Percentiles rank a stretch among this genome's conserved stretches.
These are phyloP conservation scores for Pythium sukuiense DNA, from an alignment of 352 stramenopile species.

Conservation along the genomic window DNA sequence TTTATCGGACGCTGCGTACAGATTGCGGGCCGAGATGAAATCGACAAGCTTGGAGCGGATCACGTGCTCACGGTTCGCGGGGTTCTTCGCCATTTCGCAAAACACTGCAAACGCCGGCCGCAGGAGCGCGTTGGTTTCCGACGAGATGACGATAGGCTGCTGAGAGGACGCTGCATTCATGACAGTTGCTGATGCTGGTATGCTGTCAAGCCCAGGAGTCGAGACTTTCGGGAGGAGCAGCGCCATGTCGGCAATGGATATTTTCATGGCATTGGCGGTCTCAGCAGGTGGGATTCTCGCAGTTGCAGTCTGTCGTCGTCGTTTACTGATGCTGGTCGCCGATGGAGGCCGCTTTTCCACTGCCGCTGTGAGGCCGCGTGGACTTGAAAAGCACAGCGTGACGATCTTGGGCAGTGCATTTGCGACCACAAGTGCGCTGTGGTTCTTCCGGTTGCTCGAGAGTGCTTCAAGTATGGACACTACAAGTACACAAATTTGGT, in stretches of 20 bases:
- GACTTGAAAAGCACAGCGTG: conserved; percentile 47
- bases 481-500: conserved; percentile 48
- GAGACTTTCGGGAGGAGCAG: conserved; percentile 7
- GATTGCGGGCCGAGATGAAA: conserved; percentile 43
- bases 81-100: conserved; percentile 61
- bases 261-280: not conserved
- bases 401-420: conserved; percentile 51
- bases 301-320: conserved; percentile 13
- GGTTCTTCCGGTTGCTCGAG: conserved; percentile 48
- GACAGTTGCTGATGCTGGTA: not conserved
- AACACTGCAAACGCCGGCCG: conserved; percentile 55
- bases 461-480: conserved; percentile 61
- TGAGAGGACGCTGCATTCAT: not conserved
- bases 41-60: conserved; percentile 67
- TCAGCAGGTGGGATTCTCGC: not conserved
- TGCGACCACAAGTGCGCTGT: conserved; percentile 45
- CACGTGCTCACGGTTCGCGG: conserved; percentile 51
- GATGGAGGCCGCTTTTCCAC: conserved; percentile 3
- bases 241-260: conserved; percentile 1
- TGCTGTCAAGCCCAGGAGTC: not conserved
- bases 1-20: conserved; percentile 67
- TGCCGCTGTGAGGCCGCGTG: not conserved
- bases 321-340: too few species aligned
- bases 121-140: conserved; percentile 32
- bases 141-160: conserved; percentile 13